Percentiles rank a stretch among this genome's conserved stretches.
These are phyloP conservation scores for Parathielavia appendiculata DNA, from an alignment of 495 filamentous ascomycete genomes.

Conservation along the genomic window DNA sequence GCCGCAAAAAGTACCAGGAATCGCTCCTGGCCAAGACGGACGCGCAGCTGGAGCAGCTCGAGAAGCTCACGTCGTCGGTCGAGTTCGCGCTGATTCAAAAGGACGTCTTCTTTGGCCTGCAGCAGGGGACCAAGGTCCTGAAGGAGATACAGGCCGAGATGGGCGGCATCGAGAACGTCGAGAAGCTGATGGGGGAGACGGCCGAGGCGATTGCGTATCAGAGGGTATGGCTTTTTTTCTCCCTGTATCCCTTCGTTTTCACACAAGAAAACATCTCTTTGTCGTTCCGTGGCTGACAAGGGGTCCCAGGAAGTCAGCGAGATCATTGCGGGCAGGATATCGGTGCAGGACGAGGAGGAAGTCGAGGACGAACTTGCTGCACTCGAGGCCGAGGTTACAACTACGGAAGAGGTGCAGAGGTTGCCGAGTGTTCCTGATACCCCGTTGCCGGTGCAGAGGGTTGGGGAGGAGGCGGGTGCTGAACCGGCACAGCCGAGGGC, in stretches of 20 bases:
- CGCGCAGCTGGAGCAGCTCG: constrained; percentile 78
- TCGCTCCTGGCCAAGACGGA: constrained; percentile 85
- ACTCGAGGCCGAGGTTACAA: constrained; percentile 60
- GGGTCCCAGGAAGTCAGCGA: constrained; percentile 71
- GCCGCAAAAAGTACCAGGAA: constrained; percentile 96
- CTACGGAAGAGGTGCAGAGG: constrained; percentile 10
- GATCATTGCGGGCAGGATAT: constrained; percentile 79
- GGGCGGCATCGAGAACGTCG: constrained; percentile 88
- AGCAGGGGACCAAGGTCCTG: constrained; percentile 85
- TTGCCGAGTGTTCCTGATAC: constrained; percentile 59
- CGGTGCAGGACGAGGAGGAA: constrained; percentile 92
- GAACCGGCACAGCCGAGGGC: constrained; percentile 19
- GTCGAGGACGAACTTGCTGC: constrained; percentile 91
- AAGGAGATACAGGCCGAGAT: constrained; percentile 91
- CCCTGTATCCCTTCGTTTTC: background rate
- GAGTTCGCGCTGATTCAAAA: constrained; percentile 96
- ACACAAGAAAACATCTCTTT: background rate
- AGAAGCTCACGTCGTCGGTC: constrained; percentile 74
- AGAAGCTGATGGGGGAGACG: constrained; percentile 87
- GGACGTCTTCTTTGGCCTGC: constrained; percentile 85
- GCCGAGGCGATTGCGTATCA: constrained; percentile 87
- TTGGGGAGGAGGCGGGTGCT: constrained; percentile 23
- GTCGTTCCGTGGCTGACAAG: background rate
- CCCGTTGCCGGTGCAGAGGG: constrained; percentile 32
- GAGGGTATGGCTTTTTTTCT: constrained; percentile 48